phyloP scores from a whole-genome alignment of 306 rosid genomes.

The Casuarina equisetifolia region DNA sequence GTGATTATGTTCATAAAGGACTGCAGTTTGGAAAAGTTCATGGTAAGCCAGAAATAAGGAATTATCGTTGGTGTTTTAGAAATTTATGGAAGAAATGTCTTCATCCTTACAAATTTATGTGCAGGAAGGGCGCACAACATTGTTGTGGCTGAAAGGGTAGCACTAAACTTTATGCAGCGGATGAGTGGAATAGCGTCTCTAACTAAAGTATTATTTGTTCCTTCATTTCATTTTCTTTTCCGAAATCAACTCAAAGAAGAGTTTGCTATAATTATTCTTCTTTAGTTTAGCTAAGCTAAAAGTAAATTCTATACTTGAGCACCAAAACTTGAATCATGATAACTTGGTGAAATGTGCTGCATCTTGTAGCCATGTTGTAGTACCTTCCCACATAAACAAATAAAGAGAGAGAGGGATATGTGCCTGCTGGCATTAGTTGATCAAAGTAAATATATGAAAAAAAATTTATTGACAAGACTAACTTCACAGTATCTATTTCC shows the following conservation, averaged over 20 bases:
- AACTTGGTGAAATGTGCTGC: background rate
- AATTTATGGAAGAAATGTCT: slow-evolving; percentile 24
- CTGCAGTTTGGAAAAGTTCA: slow-evolving; percentile 81
- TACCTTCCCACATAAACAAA: background rate
- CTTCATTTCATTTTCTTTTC: slow-evolving; percentile 3
- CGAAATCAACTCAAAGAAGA: slow-evolving; percentile 1
- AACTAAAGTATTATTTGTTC: slow-evolving; percentile 58
- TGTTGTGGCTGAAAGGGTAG: slow-evolving; percentile 84
- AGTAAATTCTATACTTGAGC: background rate
- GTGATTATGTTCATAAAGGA: slow-evolving; percentile 72
- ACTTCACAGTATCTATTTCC: background rate
- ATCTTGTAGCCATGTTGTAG: background rate
- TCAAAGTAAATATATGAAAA: background rate
- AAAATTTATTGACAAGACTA: background rate
- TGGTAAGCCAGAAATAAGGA: slow-evolving; percentile 45
- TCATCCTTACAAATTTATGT: slow-evolving; percentile 22
- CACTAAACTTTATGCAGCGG: slow-evolving; percentile 93
- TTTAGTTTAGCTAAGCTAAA: background rate
- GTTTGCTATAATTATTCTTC: background rate
- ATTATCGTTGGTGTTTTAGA: slow-evolving; percentile 17
- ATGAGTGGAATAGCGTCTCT: slow-evolving; percentile 98
- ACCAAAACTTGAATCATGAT: background rate
- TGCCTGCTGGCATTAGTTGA: background rate
- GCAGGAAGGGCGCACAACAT: slow-evolving; percentile 85
- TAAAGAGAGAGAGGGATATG: background rate